These are phyloP conservation scores for Picea sitchensis DNA, from an alignment of 75 land plant species.

Conservation along the genomic window DNA sequence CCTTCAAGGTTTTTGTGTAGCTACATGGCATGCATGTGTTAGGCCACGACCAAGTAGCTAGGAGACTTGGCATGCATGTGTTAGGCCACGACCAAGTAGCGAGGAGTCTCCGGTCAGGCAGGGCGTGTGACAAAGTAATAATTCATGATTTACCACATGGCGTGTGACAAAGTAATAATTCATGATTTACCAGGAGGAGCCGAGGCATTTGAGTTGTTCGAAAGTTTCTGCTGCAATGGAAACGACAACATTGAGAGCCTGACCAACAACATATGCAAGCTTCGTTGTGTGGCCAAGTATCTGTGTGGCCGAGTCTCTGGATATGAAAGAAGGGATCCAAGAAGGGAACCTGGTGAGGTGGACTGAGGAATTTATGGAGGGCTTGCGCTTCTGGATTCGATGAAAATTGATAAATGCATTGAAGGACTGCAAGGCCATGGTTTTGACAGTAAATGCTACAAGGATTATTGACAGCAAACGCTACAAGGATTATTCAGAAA, in stretches of 20 bases:
- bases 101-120: not conserved
- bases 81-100: no score
- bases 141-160: constrained; percentile 50
- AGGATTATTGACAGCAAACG: constrained; percentile 32
- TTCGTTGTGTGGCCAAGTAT: constrained; percentile 56
- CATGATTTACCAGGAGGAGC: constrained; percentile 82
- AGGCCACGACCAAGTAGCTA: no score
- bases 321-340: constrained; percentile 48
- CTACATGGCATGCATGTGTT: no score
- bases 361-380: constrained; percentile 45
- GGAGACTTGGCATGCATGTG: no score
- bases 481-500: constrained; percentile 48
- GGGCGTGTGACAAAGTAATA: not conserved
- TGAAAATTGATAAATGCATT: constrained; percentile 47
- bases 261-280: constrained; percentile 47
- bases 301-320: constrained; percentile 65
- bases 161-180: constrained; percentile 31
- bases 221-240: constrained; percentile 70
- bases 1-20: no score
- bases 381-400: constrained; percentile 54
- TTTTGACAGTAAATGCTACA: constrained; percentile 23
- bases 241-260: constrained; percentile 34
- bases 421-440: constrained; percentile 51
- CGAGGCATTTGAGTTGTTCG: constrained; percentile 65
- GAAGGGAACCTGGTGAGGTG: constrained; percentile 31